Percentiles rank a stretch among this genome's conserved stretches.
These are phyloP conservation scores for Poteriospumella lacustris DNA, from an alignment of 108 stramenopile species.

Conservation along the genomic window DNA sequence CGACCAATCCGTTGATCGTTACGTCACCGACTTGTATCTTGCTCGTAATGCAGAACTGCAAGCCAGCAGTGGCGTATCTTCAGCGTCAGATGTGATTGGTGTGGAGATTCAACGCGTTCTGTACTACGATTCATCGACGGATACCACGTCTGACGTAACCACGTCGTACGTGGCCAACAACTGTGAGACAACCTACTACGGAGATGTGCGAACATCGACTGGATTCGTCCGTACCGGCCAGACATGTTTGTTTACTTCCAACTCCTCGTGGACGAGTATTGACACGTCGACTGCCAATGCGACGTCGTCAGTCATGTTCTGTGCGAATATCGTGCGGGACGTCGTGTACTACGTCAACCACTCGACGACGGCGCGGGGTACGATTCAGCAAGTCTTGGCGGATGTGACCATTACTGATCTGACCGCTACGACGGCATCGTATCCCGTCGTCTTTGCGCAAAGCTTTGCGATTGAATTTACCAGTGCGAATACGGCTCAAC, in stretches of 20 bases:
- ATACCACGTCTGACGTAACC: not conserved
- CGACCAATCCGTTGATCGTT: not conserved
- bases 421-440: not conserved
- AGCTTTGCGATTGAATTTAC: not conserved
- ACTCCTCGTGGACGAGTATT: not conserved
- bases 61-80: not conserved
- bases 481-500: not conserved
- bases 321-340: not conserved
- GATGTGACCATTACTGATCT: constrained; percentile 10
- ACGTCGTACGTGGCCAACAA: not conserved
- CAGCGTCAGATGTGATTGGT: not conserved
- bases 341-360: not conserved
- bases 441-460: not conserved
- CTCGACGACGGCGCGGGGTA: not conserved
- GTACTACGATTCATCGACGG: not conserved
- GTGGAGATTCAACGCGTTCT: not conserved
- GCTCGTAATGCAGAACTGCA: not conserved
- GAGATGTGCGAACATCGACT: no score
- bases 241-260: not conserved
- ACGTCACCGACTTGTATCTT: not conserved
- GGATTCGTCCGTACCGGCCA: not conserved
- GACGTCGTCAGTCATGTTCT: not conserved
- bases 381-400: not conserved
- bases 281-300: not conserved
- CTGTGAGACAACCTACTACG: not conserved